Evolutionary conservation across 2,329 filamentous ascomycete genomes (phyloP).

Genomic region (Penicillium sp.): DNA sequence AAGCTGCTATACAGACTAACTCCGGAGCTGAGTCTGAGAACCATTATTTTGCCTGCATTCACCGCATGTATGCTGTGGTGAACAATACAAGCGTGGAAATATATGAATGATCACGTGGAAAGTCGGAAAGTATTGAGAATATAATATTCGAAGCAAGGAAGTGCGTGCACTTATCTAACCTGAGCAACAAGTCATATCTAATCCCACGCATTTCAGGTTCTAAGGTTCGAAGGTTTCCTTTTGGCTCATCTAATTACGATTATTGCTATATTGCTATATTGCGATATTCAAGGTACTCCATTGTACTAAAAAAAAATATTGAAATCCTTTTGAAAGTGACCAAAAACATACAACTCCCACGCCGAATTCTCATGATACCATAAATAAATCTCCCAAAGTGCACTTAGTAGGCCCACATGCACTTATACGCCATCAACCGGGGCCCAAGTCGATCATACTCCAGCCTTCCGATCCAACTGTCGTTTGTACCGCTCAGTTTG

Average conservation of each 20-base stretch:
- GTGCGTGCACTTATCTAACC: not conserved
- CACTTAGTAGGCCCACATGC: constrained; percentile 58
- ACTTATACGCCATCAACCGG: constrained; percentile 80
- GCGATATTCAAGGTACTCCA: not conserved
- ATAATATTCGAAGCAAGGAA: not conserved
- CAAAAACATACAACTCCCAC: constrained; percentile 13
- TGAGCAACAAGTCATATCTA: not conserved
- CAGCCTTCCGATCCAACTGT: constrained; percentile 84
- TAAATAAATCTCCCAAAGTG: constrained; percentile 7
- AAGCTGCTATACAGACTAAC: constrained; percentile 1
- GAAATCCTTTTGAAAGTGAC: not conserved
- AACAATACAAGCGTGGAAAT: not conserved
- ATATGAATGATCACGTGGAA: not conserved
- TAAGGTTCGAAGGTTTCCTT: not conserved
- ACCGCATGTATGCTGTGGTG: not conserved
- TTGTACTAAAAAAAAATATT: constrained; percentile 4
- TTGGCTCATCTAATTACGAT: not conserved
- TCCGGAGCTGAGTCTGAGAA: not conserved
- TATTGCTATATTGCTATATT: no score
- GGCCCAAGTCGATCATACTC: constrained; percentile 87
- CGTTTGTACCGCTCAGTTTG: constrained; percentile 79
- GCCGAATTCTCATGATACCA: constrained; percentile 20
- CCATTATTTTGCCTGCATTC: constrained; percentile 26
- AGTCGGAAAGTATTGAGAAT: no score
- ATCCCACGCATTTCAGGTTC: not conserved